These are phyloP conservation scores for Cydonia oblonga DNA, from an alignment of 331 rosid genomes.

Conservation along the genomic window DNA sequence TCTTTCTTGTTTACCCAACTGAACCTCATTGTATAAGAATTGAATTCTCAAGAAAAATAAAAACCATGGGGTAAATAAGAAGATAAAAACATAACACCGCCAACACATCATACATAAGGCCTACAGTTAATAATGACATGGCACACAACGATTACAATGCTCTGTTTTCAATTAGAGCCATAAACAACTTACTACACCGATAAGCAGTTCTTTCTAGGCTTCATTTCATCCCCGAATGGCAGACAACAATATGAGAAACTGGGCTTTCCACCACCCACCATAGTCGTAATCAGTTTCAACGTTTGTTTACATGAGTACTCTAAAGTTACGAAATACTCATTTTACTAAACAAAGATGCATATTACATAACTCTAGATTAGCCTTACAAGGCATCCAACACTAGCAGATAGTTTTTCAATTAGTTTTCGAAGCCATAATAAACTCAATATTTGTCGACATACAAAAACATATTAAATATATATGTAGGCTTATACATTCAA, in stretches of 20 bases:
- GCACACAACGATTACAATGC: background rate
- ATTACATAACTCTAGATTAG: background rate
- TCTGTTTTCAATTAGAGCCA: background rate
- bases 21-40: background rate
- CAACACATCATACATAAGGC: background rate
- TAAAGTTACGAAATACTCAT: background rate
- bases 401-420: background rate
- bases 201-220: background rate
- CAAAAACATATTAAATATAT: background rate
- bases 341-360: background rate
- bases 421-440: background rate
- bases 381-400: background rate
- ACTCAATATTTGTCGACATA: background rate
- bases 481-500: background rate
- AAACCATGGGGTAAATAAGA: background rate
- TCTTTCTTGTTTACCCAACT: background rate
- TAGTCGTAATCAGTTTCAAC: too few species aligned
- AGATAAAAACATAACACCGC: background rate
- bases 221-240: background rate
- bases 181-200: background rate
- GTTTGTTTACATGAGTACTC: background rate
- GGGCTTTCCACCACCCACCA: background rate
- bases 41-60: background rate
- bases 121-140: background rate
- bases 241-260: background rate